Evolutionary conservation across 768 basidiomycete genomes (phyloP).

Genomic region (Amanita rubescens): DNA sequence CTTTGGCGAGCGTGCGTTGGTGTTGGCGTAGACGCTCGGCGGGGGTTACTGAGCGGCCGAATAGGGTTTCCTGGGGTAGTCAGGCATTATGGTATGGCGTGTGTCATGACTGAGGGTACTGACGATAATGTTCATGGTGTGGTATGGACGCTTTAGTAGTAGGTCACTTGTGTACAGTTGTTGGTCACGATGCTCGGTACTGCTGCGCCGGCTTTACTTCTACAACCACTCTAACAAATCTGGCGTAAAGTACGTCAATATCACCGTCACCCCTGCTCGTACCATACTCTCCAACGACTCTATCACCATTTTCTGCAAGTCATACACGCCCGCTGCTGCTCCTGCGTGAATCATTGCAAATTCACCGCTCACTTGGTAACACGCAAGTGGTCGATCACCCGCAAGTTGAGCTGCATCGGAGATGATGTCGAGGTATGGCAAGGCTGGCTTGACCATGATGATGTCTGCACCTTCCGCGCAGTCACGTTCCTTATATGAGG

Average conservation of each 20-base stretch:
- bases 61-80: constrained; percentile 74
- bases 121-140: constrained; percentile 74
- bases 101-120: constrained; percentile 45
- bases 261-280: constrained; percentile 85
- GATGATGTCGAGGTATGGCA: constrained; percentile 97
- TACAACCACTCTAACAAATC: constrained; percentile 86
- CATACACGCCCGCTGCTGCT: constrained; percentile 90
- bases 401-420: constrained; percentile 78
- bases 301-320: constrained; percentile 87
- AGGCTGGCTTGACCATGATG: constrained; percentile 96
- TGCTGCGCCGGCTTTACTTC: too few relatives aligned
- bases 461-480: constrained; percentile 90
- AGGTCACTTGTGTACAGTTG: background rate
- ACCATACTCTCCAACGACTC: constrained; percentile 90
- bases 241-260: constrained; percentile 94
- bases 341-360: constrained; percentile 97
- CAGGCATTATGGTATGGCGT: background rate
- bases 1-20: constrained; percentile 92
- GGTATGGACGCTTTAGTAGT: background rate
- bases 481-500: constrained; percentile 71
- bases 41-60: constrained; percentile 90
- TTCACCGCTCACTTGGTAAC: constrained; percentile 96
- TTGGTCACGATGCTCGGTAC: background rate
- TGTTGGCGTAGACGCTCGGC: constrained; percentile 96
- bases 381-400: constrained; percentile 86